phyloP scores from a whole-genome alignment of 371 early-diverging fungal species.

The Quaeritorhiza haematococci region DNA sequence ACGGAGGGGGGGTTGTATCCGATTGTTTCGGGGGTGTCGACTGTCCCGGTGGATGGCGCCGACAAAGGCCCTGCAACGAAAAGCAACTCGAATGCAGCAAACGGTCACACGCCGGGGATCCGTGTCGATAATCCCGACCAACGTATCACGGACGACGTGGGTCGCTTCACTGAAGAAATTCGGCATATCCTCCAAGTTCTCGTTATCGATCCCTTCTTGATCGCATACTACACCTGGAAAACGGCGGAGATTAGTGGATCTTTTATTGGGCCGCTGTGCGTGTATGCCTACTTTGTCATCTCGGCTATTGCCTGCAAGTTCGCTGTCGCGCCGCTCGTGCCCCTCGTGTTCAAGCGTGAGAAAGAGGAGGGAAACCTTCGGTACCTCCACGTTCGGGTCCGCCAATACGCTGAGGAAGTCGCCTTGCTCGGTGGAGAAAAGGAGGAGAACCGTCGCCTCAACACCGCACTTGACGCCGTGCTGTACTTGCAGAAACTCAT shows the following conservation, averaged over 20 bases:
- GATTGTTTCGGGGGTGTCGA: background rate
- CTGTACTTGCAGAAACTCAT: conserved; percentile 54
- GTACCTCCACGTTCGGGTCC: conserved; percentile 66
- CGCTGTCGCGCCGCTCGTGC: conserved; percentile 69
- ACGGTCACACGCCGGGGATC: background rate
- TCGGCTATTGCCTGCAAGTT: conserved; percentile 56
- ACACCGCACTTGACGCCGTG: conserved; percentile 47
- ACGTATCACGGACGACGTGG: conserved; percentile 85
- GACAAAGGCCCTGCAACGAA: background rate
- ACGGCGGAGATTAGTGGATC: conserved; percentile 67
- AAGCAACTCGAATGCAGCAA: background rate
- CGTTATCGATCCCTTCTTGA: conserved; percentile 69
- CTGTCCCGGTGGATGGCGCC: no score
- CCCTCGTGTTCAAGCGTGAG: conserved; percentile 69
- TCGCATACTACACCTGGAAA: conserved; percentile 71
- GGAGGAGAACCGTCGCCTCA: conserved; percentile 52
- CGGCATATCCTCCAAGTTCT: conserved; percentile 60
- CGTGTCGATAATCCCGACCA: conserved; percentile 63
- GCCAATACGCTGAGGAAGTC: conserved; percentile 73
- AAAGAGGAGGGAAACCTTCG: conserved; percentile 72
- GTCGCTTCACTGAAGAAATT: conserved; percentile 59
- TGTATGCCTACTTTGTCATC: conserved; percentile 68
- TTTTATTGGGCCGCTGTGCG: conserved; percentile 57
- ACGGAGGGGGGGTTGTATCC: conserved; percentile 6
- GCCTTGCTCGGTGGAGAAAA: conserved; percentile 72